phyloP scores from a whole-genome alignment of 192 early-diverging fungal species.

The Coemansia sp. region DNA sequence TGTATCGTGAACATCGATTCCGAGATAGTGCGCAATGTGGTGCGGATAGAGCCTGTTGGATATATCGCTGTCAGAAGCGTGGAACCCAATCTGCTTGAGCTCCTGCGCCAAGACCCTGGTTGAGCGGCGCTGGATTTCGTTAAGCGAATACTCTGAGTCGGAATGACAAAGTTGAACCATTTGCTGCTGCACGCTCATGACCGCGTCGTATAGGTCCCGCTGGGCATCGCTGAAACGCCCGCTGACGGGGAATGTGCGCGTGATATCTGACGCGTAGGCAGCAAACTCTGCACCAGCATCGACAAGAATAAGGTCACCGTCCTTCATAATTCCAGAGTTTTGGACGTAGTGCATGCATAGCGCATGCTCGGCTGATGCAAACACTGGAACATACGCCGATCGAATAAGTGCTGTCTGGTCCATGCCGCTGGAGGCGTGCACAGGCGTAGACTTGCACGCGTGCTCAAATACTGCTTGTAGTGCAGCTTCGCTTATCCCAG shows the following conservation, averaged over 20 bases:
- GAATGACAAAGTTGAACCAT: constrained; percentile 72
- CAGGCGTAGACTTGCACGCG: constrained; percentile 52
- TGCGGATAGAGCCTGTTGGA: constrained; percentile 85
- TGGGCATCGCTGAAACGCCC: constrained; percentile 84
- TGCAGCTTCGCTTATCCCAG: constrained; percentile 71
- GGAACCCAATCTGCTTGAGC: constrained; percentile 70
- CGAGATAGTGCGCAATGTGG: constrained; percentile 93
- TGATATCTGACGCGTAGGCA: constrained; percentile 90
- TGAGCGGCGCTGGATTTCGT: constrained; percentile 81
- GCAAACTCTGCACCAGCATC: constrained; percentile 92
- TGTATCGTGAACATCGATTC: constrained; percentile 94
- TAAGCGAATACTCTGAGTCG: constrained; percentile 60
- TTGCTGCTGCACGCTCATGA: constrained; percentile 82
- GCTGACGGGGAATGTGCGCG: constrained; percentile 90
- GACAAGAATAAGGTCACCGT: constrained; percentile 84
- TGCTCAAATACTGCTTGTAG: constrained; percentile 79
- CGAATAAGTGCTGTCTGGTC: constrained; percentile 37
- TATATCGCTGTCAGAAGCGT: constrained; percentile 70
- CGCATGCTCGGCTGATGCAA: constrained; percentile 90
- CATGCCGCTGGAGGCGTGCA: constrained; percentile 47
- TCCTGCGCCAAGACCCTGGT: constrained; percentile 71
- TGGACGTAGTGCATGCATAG: constrained; percentile 94
- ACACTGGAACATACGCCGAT: constrained; percentile 94
- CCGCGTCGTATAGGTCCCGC: constrained; percentile 78
- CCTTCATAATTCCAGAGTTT: constrained; percentile 65